These are phyloP conservation scores for Blepharisma stoltei DNA, from an alignment of 73 alveolate species.

Conservation along the genomic window DNA sequence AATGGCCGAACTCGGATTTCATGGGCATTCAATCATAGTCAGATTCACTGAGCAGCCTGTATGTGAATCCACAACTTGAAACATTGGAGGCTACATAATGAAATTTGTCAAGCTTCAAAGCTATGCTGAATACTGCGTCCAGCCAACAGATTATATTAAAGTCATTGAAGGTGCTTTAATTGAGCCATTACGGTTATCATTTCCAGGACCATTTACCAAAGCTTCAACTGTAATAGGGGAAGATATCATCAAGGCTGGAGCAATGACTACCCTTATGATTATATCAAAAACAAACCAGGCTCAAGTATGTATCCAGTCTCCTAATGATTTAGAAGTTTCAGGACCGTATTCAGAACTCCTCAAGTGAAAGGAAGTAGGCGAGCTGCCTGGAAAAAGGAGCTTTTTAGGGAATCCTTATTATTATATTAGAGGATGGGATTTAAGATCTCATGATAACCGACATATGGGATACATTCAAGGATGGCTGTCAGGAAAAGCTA, in stretches of 20 bases:
- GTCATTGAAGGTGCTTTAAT: neutral
- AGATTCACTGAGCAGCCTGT: neutral
- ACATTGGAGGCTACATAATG: neutral
- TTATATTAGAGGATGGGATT: conserved; percentile 31
- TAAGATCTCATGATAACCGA: neutral
- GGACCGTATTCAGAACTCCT: conserved; percentile 27
- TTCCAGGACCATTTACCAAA: neutral
- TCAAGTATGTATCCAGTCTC: neutral
- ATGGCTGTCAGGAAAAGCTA: conserved; percentile 31
- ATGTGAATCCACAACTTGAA: neutral
- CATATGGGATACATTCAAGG: conserved; percentile 13
- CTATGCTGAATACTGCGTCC: neutral
- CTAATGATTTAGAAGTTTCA: conserved; percentile 1
- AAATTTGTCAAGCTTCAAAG: neutral
- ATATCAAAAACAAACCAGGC: conserved; percentile 2
- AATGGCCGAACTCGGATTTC: too few species aligned
- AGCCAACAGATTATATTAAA: conserved; percentile 12
- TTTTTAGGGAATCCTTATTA: conserved; percentile 12
- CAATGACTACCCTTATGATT: neutral
- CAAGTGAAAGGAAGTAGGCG: neutral
- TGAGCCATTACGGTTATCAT: conserved; percentile 11
- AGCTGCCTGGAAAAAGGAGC: neutral
- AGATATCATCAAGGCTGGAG: conserved; percentile 8
- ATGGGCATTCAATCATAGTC: conserved; percentile 4
- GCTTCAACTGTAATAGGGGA: neutral